Evolutionary conservation across 768 basidiomycete species (phyloP).

Genomic region (Royoungia palumana): DNA sequence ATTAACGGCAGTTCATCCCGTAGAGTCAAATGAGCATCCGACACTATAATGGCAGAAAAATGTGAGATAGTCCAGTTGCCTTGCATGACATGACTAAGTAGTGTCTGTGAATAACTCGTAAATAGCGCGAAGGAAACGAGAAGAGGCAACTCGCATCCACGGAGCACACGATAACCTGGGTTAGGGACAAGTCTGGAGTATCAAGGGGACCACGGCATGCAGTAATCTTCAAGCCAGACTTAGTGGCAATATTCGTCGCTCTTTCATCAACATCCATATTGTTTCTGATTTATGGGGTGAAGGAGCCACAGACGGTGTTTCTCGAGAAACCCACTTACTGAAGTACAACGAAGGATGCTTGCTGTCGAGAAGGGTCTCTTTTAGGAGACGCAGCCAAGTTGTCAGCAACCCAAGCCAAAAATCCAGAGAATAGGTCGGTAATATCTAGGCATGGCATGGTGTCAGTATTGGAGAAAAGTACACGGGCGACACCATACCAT

Average conservation of each 20-base stretch:
- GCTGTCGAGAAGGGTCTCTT: conserved; percentile 1
- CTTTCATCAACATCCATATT: conserved; percentile 12
- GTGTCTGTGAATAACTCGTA: conserved; percentile 28
- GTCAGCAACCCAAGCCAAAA: conserved; percentile 17
- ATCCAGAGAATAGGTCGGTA: conserved; percentile 14
- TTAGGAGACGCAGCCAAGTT: background rate
- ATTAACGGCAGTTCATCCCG: conserved; percentile 39
- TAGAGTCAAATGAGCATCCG: conserved; percentile 38
- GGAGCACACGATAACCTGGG: conserved; percentile 41
- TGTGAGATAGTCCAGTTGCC: conserved; percentile 43
- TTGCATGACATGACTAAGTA: conserved; percentile 38
- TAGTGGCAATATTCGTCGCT: conserved; percentile 10
- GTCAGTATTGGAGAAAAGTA: background rate
- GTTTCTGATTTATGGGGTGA: conserved; percentile 12
- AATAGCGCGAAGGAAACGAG: conserved; percentile 1
- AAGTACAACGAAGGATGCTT: conserved; percentile 18
- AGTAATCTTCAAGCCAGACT: conserved; percentile 16
- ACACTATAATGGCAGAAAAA: conserved; percentile 43
- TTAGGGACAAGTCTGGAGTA: conserved; percentile 15
- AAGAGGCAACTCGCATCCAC: conserved; percentile 34
- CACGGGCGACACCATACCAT: conserved; percentile 11
- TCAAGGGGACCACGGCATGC: conserved; percentile 13
- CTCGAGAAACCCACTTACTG: conserved; percentile 10
- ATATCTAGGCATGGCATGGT: conserved; percentile 15
- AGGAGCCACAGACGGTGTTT: background rate